These are phyloP conservation scores for Phaeophleospora eucalypticola DNA, from an alignment of 2,329 filamentous ascomycete species.

Conservation along the genomic window DNA sequence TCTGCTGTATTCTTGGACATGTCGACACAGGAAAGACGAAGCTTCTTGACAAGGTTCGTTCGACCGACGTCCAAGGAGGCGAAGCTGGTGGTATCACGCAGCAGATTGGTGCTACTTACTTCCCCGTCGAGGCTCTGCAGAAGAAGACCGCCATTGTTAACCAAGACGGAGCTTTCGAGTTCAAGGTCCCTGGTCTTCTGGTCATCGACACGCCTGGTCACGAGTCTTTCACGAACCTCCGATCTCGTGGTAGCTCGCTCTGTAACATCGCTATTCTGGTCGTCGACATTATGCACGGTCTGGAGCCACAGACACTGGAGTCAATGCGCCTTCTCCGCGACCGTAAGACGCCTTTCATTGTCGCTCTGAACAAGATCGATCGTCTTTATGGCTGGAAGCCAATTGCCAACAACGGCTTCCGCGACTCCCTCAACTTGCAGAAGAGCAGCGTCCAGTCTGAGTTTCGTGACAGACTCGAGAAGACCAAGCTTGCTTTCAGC, in stretches of 20 bases:
- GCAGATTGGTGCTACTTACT: constrained; percentile 99
- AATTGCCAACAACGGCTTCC: constrained; percentile 97
- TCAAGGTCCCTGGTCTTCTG: constrained; percentile 94
- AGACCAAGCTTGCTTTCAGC: constrained; percentile 88
- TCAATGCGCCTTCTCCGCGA: constrained; percentile 93
- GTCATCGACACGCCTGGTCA: constrained; percentile 98
- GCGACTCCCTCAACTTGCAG: constrained; percentile 83
- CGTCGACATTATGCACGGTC: constrained; percentile 99
- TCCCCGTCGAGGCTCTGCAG: constrained; percentile 87
- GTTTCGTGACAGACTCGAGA: constrained; percentile 82
- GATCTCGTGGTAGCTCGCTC: constrained; percentile 92
- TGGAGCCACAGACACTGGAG: constrained; percentile 94
- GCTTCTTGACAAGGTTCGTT: constrained; percentile 93
- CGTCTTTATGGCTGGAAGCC: constrained; percentile 99
- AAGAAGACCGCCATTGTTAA: constrained; percentile 95
- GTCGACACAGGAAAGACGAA: constrained; percentile 99
- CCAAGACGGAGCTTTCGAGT: constrained; percentile 81
- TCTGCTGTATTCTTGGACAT: constrained; percentile 99
- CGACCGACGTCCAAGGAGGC: constrained; percentile 97
- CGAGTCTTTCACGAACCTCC: constrained; percentile 99
- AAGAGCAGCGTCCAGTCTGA: constrained; percentile 91
- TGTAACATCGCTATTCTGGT: constrained; percentile 99
- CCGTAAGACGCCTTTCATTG: constrained; percentile 94
- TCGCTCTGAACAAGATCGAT: constrained; percentile 99
- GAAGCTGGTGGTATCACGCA: constrained; percentile 99